Percentiles rank a stretch among this genome's conserved stretches.
Evolutionary conservation across 352 stramenopile genomes (phyloP).

Genomic region (Phytopythium montanum): DNA sequence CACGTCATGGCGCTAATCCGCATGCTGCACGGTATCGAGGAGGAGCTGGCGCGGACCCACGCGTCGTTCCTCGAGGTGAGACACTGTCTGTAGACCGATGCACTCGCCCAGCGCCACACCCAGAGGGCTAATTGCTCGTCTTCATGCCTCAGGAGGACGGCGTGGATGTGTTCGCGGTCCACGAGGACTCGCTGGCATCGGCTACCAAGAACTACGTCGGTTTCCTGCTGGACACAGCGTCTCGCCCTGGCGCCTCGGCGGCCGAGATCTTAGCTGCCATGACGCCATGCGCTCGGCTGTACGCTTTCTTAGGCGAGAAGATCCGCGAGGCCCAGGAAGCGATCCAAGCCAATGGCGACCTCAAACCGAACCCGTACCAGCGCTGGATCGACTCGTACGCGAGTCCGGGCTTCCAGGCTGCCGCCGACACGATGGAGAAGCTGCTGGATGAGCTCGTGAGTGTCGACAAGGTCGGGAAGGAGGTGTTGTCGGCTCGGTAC

Average conservation of each 20-base stretch:
- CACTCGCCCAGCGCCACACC: too few species aligned
- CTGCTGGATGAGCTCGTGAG: constrained; percentile 31
- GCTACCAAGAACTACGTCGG: constrained; percentile 44
- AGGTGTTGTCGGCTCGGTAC: constrained; percentile 37
- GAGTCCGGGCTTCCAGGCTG: constrained; percentile 28
- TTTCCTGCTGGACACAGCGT: constrained; percentile 44
- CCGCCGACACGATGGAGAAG: constrained; percentile 22
- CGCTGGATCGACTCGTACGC: constrained; percentile 49
- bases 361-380: constrained; percentile 25
- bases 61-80: constrained; percentile 39
- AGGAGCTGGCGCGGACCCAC: constrained; percentile 38
- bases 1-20: constrained; percentile 36
- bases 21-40: constrained; percentile 41
- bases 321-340: constrained; percentile 19
- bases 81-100: neutral
- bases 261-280: constrained; percentile 46
- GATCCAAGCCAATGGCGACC: neutral
- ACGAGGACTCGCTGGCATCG: constrained; percentile 17
- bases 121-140: neutral
- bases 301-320: constrained; percentile 37
- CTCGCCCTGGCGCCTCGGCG: constrained; percentile 20
- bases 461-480: constrained; percentile 16
- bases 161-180: constrained; percentile 32
- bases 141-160: constrained; percentile 26
- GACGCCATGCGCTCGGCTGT: constrained; percentile 49